Percentiles rank a stretch among this genome's conserved stretches.
Conservation (phyloP, 2,329 filamentous ascomycete genomes). For the Capronia coronata region DNA sequence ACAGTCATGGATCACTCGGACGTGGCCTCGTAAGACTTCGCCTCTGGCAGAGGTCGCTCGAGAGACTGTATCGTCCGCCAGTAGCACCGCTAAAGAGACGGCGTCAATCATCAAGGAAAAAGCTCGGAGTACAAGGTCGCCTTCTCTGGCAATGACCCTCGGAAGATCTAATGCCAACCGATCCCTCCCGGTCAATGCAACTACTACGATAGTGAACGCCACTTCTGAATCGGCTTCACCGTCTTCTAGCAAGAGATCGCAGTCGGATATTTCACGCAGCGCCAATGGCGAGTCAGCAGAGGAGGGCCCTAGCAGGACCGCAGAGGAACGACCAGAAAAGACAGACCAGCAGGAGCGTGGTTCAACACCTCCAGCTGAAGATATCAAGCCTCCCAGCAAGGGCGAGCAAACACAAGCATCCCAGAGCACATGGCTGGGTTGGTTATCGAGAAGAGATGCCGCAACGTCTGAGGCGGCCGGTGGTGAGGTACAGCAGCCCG, state of each 20-base stretch:
- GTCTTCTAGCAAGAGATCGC: constrained; percentile 26
- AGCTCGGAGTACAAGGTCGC: constrained; percentile 31
- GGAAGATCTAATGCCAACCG: constrained; percentile 35
- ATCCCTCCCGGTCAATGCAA: constrained; percentile 41
- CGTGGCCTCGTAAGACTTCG: constrained; percentile 45
- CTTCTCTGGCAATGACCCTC: constrained; percentile 40
- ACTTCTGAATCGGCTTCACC: constrained; percentile 28
- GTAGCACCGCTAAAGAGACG: constrained; percentile 34
- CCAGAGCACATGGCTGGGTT: constrained; percentile 34
- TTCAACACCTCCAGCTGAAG: background rate
- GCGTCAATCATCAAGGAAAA: constrained; percentile 31
- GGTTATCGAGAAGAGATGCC: constrained; percentile 33
- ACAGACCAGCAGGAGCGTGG: background rate
- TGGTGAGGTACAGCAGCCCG: background rate
- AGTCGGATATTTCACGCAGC: constrained; percentile 19
- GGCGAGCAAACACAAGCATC: constrained; percentile 8
- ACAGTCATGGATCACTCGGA: constrained; percentile 39
- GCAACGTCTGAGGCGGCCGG: background rate
- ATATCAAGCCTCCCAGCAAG: background rate
- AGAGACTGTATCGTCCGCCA: constrained; percentile 44
- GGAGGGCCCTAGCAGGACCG: background rate
- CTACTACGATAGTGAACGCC: constrained; percentile 43
- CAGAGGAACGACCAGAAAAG: constrained; percentile 11
- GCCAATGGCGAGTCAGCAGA: background rate
- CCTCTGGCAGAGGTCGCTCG: constrained; percentile 45